A percentile compares a stretch with the other conserved stretches of the same genome.
Evolutionary conservation across 257 asterid genomes (phyloP).

Genomic region (Penstemon barbatus): DNA sequence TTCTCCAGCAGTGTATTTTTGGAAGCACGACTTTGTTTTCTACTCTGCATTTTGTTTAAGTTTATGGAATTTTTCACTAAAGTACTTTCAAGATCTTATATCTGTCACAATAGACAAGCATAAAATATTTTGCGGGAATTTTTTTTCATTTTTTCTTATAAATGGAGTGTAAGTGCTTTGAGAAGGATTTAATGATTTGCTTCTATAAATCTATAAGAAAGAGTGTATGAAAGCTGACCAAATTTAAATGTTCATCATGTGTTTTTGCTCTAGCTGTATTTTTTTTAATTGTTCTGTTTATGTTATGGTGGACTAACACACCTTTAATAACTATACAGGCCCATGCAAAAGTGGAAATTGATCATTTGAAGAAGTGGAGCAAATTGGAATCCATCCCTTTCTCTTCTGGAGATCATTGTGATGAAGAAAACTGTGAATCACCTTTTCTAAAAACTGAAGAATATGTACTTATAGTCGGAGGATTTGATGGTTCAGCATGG

Average conservation of each 20-base stretch:
- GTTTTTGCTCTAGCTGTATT: slow-evolving; percentile 22
- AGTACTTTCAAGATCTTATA: neutral
- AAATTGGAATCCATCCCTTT: slow-evolving; percentile 32
- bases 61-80: neutral
- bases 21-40: slow-evolving; percentile 5
- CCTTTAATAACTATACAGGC: slow-evolving; percentile 35
- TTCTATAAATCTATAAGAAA: neutral
- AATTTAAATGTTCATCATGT: slow-evolving; percentile 7
- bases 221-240: neutral
- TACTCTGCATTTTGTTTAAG: neutral
- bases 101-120: neutral
- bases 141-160: neutral
- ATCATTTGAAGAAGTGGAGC: slow-evolving; percentile 35
- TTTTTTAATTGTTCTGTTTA: slow-evolving; percentile 20
- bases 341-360: slow-evolving; percentile 45
- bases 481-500: slow-evolving; percentile 61
- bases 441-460: slow-evolving; percentile 25
- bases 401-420: slow-evolving; percentile 24
- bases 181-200: slow-evolving; percentile 14
- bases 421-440: slow-evolving; percentile 24
- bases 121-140: neutral
- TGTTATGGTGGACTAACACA: slow-evolving; percentile 19
- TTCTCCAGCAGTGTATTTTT: neutral
- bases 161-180: neutral
- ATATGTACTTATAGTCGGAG: slow-evolving; percentile 55